Evolutionary conservation across 495 filamentous ascomycete species (phyloP).

Genomic region (Polyplosphaeria fusca): DNA sequence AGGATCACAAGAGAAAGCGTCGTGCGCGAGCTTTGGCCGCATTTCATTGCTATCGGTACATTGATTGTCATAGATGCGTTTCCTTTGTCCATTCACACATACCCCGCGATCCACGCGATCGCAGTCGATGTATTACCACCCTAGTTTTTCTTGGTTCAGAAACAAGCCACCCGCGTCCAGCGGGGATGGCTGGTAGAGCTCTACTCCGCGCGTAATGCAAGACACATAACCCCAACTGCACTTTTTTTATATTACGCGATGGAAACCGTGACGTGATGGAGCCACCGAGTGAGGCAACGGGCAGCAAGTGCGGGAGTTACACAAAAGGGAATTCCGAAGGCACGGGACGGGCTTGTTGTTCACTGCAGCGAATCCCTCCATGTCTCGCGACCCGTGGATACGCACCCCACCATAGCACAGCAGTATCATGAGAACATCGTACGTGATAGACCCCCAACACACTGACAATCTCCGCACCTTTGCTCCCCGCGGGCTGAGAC

Average conservation of each 20-base stretch:
- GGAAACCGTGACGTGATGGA: constrained; percentile 25
- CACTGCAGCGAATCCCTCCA: constrained; percentile 7
- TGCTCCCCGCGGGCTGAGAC: constrained; percentile 21
- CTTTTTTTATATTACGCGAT: constrained; percentile 28
- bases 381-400: not conserved
- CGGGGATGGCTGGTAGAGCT: constrained; percentile 17
- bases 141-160: constrained; percentile 9
- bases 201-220: constrained; percentile 29
- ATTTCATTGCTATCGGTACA: no score
- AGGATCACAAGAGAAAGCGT: constrained; percentile 2
- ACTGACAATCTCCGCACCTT: constrained; percentile 20
- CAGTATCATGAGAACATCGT: constrained; percentile 31
- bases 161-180: no score
- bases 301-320: not conserved
- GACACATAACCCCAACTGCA: constrained; percentile 2
- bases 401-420: constrained; percentile 6
- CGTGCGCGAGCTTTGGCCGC: no score
- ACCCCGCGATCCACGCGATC: constrained; percentile 30
- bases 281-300: constrained; percentile 21
- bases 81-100: constrained; percentile 28
- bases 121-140: constrained; percentile 29
- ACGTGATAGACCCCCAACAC: constrained; percentile 8
- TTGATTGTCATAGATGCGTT: constrained; percentile 19
- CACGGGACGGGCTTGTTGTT: no score
- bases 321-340: constrained; percentile 8